Conservation (phyloP, 1,284 basidiomycete genomes). For the Rhizoctonia solani region DNA sequence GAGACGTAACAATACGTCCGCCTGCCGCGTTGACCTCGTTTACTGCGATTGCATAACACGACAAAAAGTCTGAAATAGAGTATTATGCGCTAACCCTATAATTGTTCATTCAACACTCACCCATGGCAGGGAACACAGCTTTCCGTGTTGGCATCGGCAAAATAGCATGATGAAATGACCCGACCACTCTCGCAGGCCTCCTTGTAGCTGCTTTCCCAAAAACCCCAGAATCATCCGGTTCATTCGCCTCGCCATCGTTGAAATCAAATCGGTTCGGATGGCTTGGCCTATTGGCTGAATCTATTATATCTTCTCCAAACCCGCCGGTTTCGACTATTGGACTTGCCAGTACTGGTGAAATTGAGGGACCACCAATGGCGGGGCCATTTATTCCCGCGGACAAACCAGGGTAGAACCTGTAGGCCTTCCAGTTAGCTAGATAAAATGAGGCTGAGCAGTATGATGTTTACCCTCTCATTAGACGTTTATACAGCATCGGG, state of each 20-base stretch:
- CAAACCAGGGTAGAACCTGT: slow-evolving; percentile 69
- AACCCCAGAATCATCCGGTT: slow-evolving; percentile 17
- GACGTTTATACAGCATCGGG: slow-evolving; percentile 80
- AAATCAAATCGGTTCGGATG: slow-evolving; percentile 15
- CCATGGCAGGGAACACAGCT: slow-evolving; percentile 85
- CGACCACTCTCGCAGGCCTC: slow-evolving; percentile 58
- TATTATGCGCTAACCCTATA: neutral
- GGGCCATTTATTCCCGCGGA: slow-evolving; percentile 5
- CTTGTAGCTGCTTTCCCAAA: slow-evolving; percentile 21
- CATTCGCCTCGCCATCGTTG: slow-evolving; percentile 19
- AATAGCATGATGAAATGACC: slow-evolving; percentile 81
- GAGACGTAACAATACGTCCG: slow-evolving; percentile 92
- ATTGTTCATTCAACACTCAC: neutral
- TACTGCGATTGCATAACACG: slow-evolving; percentile 84
- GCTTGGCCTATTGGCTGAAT: neutral
- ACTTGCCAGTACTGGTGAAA: neutral
- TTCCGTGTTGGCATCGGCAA: slow-evolving; percentile 83
- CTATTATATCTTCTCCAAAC: slow-evolving; percentile 6
- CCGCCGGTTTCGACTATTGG: neutral
- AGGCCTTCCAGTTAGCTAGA: neutral
- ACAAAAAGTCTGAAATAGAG: slow-evolving; percentile 71
- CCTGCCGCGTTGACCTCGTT: slow-evolving; percentile 85
- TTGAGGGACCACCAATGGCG: slow-evolving; percentile 22
- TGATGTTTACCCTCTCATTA: slow-evolving; percentile 76
- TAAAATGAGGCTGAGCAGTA: neutral